Percentiles rank a stretch among this genome's conserved stretches.
Evolutionary conservation across 805 yeast genomes (phyloP).

Genomic region (Teunomyces panamensis): DNA sequence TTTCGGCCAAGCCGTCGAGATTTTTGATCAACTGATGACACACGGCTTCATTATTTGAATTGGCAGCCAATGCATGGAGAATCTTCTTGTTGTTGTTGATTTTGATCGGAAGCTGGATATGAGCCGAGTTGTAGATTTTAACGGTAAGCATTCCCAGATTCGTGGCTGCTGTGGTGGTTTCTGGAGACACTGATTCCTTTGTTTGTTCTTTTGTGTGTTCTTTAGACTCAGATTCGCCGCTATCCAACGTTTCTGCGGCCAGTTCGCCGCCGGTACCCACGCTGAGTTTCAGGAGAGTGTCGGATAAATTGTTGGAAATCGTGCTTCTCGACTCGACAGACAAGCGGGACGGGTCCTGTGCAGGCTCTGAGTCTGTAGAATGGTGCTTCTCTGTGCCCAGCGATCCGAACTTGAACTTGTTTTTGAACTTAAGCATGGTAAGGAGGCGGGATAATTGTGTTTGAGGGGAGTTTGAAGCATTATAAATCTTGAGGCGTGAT

Average conservation of each 20-base stretch:
- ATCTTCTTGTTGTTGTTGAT: constrained; percentile 63
- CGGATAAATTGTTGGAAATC: constrained; percentile 19
- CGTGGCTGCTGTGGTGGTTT: constrained; percentile 3
- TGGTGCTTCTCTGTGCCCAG: constrained; percentile 7
- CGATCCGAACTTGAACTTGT: constrained; percentile 27
- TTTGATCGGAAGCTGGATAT: constrained; percentile 67
- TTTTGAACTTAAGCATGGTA: constrained; percentile 27
- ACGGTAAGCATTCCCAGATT: constrained; percentile 74
- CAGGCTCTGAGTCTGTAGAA: constrained; percentile 5
- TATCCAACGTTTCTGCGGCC: background rate
- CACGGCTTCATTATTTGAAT: constrained; percentile 36
- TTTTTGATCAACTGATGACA: constrained; percentile 16
- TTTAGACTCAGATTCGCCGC: background rate
- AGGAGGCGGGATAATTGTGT: background rate
- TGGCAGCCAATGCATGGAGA: constrained; percentile 61
- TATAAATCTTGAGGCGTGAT: background rate
- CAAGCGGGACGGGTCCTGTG: constrained; percentile 15
- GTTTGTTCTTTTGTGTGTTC: background rate
- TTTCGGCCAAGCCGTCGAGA: constrained; percentile 9
- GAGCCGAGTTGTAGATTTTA: constrained; percentile 68
- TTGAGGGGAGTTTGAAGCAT: background rate
- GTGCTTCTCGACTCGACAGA: constrained; percentile 27
- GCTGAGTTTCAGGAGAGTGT: constrained; percentile 19
- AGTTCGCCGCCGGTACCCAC: constrained; percentile 3
- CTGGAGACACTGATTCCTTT: background rate